Percentiles rank a stretch among this genome's conserved stretches.
These are phyloP conservation scores for Ganoderma meredithae DNA, from an alignment of 1,284 basidiomycete species.

Conservation along the genomic window DNA sequence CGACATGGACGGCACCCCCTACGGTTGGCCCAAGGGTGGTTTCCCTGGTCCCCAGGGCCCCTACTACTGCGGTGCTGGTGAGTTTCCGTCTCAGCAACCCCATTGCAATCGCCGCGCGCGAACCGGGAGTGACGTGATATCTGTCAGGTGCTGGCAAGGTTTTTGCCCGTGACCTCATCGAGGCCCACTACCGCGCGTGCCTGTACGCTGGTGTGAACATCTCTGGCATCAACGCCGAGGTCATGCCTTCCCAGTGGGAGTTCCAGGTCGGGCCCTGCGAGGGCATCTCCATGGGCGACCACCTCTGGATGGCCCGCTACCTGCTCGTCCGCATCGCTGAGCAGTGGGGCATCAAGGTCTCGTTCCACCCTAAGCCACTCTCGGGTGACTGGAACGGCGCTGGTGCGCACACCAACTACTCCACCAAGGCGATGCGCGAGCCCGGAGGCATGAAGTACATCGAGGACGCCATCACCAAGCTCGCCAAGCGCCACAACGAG, in stretches of 20 bases:
- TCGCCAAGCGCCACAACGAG: constrained; percentile 84
- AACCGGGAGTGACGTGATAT: constrained; percentile 20
- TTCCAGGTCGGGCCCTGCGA: constrained; percentile 99
- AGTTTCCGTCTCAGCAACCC: constrained; percentile 48
- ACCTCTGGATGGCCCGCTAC: constrained; percentile 97
- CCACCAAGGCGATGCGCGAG: constrained; percentile 91
- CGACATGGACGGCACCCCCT: constrained; percentile 90
- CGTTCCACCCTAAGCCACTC: constrained; percentile 99
- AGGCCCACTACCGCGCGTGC: constrained; percentile 98
- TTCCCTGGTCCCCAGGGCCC: constrained; percentile 99
- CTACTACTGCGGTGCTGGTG: constrained; percentile 99
- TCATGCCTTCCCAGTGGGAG: constrained; percentile 99
- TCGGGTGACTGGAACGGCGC: constrained; percentile 99
- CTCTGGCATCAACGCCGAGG: constrained; percentile 99
- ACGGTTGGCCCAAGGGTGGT: constrained; percentile 98
- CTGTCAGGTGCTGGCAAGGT: constrained; percentile 90
- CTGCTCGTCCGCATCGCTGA: constrained; percentile 94
- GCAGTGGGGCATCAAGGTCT: constrained; percentile 98
- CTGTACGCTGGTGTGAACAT: constrained; percentile 98
- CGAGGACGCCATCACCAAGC: constrained; percentile 93
- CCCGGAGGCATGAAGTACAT: constrained; percentile 95
- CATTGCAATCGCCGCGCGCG: constrained; percentile 12
- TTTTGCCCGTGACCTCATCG: constrained; percentile 98
- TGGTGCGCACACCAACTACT: constrained; percentile 96
- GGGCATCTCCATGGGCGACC: constrained; percentile 98